Conservation (phyloP, 768 basidiomycete species). For the Tephrocybe sp. region DNA sequence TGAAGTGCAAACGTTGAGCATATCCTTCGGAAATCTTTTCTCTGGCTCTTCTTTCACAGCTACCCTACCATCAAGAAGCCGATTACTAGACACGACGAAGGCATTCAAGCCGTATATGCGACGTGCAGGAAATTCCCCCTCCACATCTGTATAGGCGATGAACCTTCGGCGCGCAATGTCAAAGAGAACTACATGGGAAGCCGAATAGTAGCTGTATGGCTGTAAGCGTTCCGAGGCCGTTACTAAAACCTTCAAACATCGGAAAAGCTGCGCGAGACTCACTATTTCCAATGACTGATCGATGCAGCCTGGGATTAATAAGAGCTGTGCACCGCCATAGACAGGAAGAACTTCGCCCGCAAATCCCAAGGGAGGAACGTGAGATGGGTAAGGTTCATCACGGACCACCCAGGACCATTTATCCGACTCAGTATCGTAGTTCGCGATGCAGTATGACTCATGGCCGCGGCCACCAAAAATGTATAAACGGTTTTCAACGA, state of each 20-base stretch:
- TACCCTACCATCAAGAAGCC: neutral
- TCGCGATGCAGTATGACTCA: conserved; percentile 11
- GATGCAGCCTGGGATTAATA: conserved; percentile 1
- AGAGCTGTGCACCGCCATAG: neutral
- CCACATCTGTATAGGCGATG: neutral
- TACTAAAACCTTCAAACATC: neutral
- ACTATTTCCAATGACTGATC: neutral
- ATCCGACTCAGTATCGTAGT: neutral
- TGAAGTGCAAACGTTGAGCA: neutral
- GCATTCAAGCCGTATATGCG: conserved; percentile 1
- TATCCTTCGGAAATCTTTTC: neutral
- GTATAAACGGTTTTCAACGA: conserved; percentile 8
- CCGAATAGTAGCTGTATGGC: neutral
- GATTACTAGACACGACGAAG: neutral
- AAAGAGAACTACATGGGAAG: conserved; percentile 4
- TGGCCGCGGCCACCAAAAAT: conserved; percentile 11
- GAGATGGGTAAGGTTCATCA: conserved; percentile 13
- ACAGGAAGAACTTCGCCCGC: neutral
- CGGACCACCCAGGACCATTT: conserved; percentile 11
- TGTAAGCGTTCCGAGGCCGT: neutral
- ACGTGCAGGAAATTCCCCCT: neutral
- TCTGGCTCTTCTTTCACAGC: neutral
- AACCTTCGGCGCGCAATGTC: neutral
- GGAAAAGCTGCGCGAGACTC: neutral
- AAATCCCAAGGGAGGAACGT: conserved; percentile 5